Evolutionary conservation across 2,329 filamentous ascomycete species (phyloP).

Genomic region (Xylaria multiplex): DNA sequence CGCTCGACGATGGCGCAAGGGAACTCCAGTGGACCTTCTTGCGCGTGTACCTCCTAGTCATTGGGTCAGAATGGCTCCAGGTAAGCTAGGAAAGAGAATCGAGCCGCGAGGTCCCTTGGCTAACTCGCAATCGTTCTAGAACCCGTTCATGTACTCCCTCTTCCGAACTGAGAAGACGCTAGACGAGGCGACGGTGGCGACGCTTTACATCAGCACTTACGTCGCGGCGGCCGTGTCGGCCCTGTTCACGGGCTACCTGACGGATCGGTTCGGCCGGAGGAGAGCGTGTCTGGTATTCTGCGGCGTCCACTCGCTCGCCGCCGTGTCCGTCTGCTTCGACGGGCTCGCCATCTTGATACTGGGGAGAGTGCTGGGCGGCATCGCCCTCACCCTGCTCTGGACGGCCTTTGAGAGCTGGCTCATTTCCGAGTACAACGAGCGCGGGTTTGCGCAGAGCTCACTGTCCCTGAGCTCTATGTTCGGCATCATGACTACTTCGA

Average conservation of each 20-base stretch:
- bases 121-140: conserved; percentile 33
- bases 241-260: conserved; percentile 58
- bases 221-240: conserved; percentile 56
- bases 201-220: conserved; percentile 58
- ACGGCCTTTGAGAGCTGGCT: conserved; percentile 71
- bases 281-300: conserved; percentile 66
- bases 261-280: conserved; percentile 62
- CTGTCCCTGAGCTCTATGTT: conserved; percentile 60
- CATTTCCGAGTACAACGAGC: conserved; percentile 63
- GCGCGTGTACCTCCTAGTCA: conserved; percentile 59
- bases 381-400: conserved; percentile 67
- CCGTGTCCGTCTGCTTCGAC: conserved; percentile 57
- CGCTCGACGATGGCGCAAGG: conserved; percentile 36
- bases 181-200: conserved; percentile 49
- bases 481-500: conserved; percentile 60
- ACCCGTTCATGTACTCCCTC: conserved; percentile 48
- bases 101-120: not conserved
- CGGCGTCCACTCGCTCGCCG: conserved; percentile 62
- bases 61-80: conserved; percentile 64
- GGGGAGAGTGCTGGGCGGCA: conserved; percentile 64
- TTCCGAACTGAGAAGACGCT: conserved; percentile 48
- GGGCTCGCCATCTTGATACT: conserved; percentile 57
- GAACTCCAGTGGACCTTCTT: conserved; percentile 42
- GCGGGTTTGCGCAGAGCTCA: conserved; percentile 53
- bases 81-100: conserved; percentile 42